These are phyloP conservation scores for Wallemia mellicola DNA, from an alignment of 1,284 basidiomycete species.

Conservation along the genomic window DNA sequence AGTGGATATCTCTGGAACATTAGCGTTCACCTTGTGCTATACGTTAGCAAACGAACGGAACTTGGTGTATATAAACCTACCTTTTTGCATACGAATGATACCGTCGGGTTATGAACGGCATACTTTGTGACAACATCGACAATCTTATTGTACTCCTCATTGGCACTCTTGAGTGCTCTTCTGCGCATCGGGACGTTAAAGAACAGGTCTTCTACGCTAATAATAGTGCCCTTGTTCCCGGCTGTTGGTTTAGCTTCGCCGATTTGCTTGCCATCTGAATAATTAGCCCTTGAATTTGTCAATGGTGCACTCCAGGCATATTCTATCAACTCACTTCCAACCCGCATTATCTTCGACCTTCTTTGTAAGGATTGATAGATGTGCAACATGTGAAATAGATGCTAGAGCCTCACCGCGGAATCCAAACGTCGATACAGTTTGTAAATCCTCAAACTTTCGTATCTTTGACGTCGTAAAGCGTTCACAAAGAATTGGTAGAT, in stretches of 20 bases:
- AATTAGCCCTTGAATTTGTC: constrained; percentile 29
- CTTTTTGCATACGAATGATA: constrained; percentile 77
- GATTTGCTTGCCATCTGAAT: constrained; percentile 37
- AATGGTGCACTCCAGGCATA: not conserved
- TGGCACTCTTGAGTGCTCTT: constrained; percentile 48
- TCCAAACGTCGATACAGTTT: constrained; percentile 66
- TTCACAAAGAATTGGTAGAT: constrained; percentile 72
- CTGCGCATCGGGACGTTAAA: constrained; percentile 76
- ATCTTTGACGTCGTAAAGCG: constrained; percentile 91
- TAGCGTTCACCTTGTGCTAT: constrained; percentile 28
- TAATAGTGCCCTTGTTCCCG: not conserved
- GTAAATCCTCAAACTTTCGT: constrained; percentile 55
- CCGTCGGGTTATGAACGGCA: constrained; percentile 63
- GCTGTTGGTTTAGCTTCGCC: not conserved
- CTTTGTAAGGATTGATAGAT: constrained; percentile 66
- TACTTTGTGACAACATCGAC: constrained; percentile 85
- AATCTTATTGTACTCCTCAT: constrained; percentile 77
- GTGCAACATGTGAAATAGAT: constrained; percentile 80
- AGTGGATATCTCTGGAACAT: constrained; percentile 53
- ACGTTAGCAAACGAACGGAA: not conserved
- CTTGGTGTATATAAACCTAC: constrained; percentile 15
- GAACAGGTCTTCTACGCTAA: constrained; percentile 66
- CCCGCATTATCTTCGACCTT: constrained; percentile 47
- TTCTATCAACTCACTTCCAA: constrained; percentile 38
- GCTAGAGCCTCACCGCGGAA: constrained; percentile 94